Conservation (phyloP, 2,329 filamentous ascomycete genomes). For the Mycogone perniciosa region DNA sequence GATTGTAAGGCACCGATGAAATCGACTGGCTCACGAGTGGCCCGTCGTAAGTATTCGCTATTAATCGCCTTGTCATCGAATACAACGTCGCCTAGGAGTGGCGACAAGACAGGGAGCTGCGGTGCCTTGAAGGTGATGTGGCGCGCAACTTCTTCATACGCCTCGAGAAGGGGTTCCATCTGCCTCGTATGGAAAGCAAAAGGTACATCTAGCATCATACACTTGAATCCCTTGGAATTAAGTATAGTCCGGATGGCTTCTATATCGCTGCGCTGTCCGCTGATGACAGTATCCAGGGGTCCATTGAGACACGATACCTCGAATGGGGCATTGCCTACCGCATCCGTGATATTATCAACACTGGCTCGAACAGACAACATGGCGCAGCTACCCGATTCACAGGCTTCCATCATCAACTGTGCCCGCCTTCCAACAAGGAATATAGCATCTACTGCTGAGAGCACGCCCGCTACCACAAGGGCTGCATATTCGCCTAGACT, state of each 20-base stretch:
- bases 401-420: conserved; percentile 47
- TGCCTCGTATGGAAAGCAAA: conserved; percentile 34
- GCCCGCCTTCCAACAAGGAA: conserved; percentile 57
- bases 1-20: neutral
- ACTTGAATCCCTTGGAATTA: conserved; percentile 24
- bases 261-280: conserved; percentile 14
- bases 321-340: conserved; percentile 22
- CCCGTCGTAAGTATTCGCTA: conserved; percentile 6
- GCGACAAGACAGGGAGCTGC: conserved; percentile 2
- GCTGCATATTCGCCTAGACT: conserved; percentile 60
- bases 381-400: conserved; percentile 32
- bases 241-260: conserved; percentile 1
- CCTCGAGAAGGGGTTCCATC: conserved; percentile 36
- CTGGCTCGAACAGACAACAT: conserved; percentile 30
- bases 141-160: conserved; percentile 34
- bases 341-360: conserved; percentile 13
- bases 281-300: conserved; percentile 50
- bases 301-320: conserved; percentile 56
- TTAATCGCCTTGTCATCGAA: conserved; percentile 29
- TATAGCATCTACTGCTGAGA: conserved; percentile 54
- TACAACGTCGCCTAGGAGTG: conserved; percentile 46
- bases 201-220: conserved; percentile 26
- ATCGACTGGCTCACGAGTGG: neutral
- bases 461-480: conserved; percentile 54
- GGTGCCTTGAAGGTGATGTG: conserved; percentile 1